A percentile compares a stretch with the other conserved stretches of the same genome.
Conservation (phyloP, 352 stramenopile genomes). For the Phytophthora idaei region DNA sequence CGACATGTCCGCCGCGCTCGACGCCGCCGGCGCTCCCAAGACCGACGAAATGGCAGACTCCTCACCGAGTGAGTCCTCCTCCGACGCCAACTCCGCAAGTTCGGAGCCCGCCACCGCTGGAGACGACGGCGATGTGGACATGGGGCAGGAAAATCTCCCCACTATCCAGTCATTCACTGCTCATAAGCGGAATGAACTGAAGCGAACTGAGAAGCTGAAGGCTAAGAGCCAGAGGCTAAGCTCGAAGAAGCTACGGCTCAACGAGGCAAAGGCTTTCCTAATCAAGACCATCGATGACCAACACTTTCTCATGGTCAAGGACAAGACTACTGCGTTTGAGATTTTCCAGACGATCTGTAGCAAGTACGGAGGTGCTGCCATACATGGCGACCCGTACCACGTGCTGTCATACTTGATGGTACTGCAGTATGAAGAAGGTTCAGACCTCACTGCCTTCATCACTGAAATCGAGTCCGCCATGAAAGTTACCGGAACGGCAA, state of each 20-base stretch:
- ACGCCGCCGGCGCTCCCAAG: too few species aligned
- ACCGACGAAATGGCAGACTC: neutral
- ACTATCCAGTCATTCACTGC: neutral
- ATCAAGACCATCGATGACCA: conserved; percentile 11
- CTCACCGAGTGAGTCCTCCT: conserved; percentile 2
- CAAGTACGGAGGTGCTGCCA: conserved; percentile 1
- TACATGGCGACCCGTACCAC: conserved; percentile 5
- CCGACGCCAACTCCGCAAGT: too few species aligned
- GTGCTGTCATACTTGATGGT: conserved; percentile 1
- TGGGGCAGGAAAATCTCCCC: neutral
- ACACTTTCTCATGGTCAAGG: conserved; percentile 6
- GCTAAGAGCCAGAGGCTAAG: neutral
- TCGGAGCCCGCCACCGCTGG: neutral
- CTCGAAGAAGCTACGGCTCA: neutral
- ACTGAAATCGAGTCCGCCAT: neutral
- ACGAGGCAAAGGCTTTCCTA: neutral
- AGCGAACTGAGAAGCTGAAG: neutral
- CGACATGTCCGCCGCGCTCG: too few species aligned
- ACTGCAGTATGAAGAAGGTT: conserved; percentile 4
- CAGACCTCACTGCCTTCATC: conserved; percentile 1
- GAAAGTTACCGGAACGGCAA: neutral
- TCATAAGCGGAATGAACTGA: neutral
- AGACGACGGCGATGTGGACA: neutral
- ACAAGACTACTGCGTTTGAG: neutral
- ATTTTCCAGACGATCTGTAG: conserved; percentile 4